Base-by-base conservation (phyloP, 176 grass and related monocot species). In the Ensete glaucum region DNA sequence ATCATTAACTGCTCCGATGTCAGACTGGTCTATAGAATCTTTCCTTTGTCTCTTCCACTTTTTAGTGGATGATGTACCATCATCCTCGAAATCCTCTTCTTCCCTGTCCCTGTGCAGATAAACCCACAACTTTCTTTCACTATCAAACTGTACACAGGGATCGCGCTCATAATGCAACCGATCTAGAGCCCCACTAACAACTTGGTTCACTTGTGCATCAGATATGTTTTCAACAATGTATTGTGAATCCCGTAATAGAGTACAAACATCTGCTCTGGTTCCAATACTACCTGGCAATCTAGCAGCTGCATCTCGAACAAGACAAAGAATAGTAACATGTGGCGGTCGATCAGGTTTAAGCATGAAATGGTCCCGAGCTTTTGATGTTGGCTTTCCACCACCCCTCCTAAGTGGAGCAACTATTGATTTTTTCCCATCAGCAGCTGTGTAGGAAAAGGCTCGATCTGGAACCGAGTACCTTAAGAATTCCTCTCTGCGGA, bases 11-110 rank as follows among this genome's bases (percentile, higher is more conserved):
- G 83, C 73, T 62, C 79, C 90, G 59, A 77, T 57, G 0, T 88
- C 87, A 58, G 75, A 79, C 77, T 85, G 83, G 69, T 98, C 93
- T 17, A 81, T 75, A 17, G 73, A 24, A 69, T 97, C 94, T 86
- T 89, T 98, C 82, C 82, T 98, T 2, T 87, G 94, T 4, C 94
- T 91, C 79, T 91, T 98, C 94, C 94, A 98, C 68, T 98, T 98
- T 79, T 98, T 98, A 8, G 94, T 98, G 23, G 90, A 93, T 57
- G 90, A 93, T 15, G 94, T 98, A 29, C 94, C 94, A 77, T 98
- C 94, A 81, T 98, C 94, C 81, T 98, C 94, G 78, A 98, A 98
- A 91, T 98, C 94, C 73, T 98, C 94, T 81, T 98, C 94, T 69
- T 98, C 94, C 80, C 94, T 93, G 67, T 92, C 94, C 81, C 90